These are phyloP conservation scores for Pleurotus cornucopiae DNA, from an alignment of 768 basidiomycete species.

Conservation along the genomic window DNA sequence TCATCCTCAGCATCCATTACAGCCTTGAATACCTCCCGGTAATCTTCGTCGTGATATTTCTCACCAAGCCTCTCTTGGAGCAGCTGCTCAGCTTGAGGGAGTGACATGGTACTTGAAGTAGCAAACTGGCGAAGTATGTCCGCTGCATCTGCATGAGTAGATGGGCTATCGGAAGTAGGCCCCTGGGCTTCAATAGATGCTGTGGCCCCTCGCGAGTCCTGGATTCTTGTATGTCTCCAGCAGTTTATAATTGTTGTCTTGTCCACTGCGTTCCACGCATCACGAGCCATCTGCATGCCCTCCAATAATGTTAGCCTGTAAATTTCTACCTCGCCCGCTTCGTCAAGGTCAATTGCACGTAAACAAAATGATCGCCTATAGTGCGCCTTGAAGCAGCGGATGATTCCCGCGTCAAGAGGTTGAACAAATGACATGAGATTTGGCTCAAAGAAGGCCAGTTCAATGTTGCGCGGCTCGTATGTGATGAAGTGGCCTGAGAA, in stretches of 20 bases:
- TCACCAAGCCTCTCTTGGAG: conserved; percentile 11
- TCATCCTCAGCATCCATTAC: conserved; percentile 13
- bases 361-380: conserved; percentile 23
- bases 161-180: not conserved
- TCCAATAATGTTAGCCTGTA: conserved; percentile 27
- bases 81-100: conserved; percentile 12
- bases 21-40: conserved; percentile 12
- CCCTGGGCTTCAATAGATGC: not conserved
- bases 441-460: conserved; percentile 23
- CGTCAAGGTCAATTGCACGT: conserved; percentile 24
- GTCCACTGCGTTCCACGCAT: not conserved
- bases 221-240: not conserved
- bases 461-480: conserved; percentile 24
- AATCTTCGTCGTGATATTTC: conserved; percentile 11
- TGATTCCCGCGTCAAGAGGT: conserved; percentile 30
- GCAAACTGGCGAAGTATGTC: conserved; percentile 14
- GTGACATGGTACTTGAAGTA: conserved; percentile 8
- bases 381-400: conserved; percentile 30
- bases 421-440: conserved; percentile 35
- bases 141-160: conserved; percentile 12
- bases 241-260: not conserved
- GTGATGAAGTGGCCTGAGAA: conserved; percentile 25
- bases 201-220: not conserved
- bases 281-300: not conserved
- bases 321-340: conserved; percentile 24